Percentiles rank a stretch among this genome's conserved stretches.
These are phyloP conservation scores for Botrytis porri DNA, from an alignment of 2,329 filamentous ascomycete species.

Conservation along the genomic window DNA sequence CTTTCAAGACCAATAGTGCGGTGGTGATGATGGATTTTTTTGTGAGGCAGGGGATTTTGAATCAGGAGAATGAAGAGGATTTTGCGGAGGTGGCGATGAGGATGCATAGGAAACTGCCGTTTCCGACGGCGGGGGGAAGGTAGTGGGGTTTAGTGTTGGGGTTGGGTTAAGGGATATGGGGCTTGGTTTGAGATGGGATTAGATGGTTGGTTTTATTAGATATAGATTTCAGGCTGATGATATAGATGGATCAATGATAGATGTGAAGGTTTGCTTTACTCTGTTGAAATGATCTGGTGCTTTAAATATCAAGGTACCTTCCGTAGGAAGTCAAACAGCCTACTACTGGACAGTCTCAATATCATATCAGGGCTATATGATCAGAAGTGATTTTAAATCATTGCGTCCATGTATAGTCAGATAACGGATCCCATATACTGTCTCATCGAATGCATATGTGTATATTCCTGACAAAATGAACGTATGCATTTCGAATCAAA, in stretches of 20 bases:
- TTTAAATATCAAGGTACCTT: too few relatives aligned
- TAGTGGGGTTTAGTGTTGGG: not conserved
- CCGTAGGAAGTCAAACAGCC: not conserved
- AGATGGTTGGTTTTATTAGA: not conserved
- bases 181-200: not conserved
- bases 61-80: slow-evolving; percentile 59
- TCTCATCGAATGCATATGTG: too few relatives aligned
- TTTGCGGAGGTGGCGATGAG: slow-evolving; percentile 15
- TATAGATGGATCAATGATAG: not conserved
- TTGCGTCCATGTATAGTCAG: too few relatives aligned
- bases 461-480: too few relatives aligned
- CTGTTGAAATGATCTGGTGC: not conserved
- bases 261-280: not conserved
- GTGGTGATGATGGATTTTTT: slow-evolving; percentile 78
- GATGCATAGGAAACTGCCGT: slow-evolving; percentile 17
- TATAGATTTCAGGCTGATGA: not conserved
- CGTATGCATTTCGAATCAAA: too few relatives aligned
- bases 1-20: slow-evolving; percentile 85
- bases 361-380: too few relatives aligned
- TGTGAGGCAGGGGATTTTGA: slow-evolving; percentile 71
- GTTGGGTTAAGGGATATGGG: too few relatives aligned
- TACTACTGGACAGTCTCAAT: too few relatives aligned
- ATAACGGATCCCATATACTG: too few relatives aligned
- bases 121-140: slow-evolving; percentile 3
- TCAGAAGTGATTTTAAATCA: too few relatives aligned